phyloP scores from a whole-genome alignment of 2,329 filamentous ascomycete genomes.

The Leptosphaerulina australis region DNA sequence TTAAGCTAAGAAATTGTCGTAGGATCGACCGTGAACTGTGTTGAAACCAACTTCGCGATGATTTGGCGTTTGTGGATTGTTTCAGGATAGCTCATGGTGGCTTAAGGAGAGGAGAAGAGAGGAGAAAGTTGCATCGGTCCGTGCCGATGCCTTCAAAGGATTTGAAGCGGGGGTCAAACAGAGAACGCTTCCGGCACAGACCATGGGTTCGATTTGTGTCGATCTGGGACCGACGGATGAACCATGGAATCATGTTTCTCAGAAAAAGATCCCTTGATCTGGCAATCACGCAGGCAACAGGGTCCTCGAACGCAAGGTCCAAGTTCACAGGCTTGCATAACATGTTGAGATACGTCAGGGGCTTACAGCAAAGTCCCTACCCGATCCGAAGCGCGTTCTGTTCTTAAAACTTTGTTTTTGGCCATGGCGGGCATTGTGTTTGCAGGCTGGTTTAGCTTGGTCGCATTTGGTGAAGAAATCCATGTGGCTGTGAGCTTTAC shows the following conservation, averaged over 20 bases:
- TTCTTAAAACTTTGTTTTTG: not conserved
- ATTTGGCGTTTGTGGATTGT: not conserved
- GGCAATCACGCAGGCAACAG: not conserved
- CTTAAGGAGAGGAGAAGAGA: not conserved
- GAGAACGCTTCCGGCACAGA: slow-evolving; percentile 11
- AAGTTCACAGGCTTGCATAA: not conserved
- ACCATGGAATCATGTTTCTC: not conserved
- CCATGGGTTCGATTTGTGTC: slow-evolving; percentile 10
- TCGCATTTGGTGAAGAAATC: not conserved
- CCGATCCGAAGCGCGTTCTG: not conserved
- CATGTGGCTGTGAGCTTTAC: slow-evolving; percentile 1
- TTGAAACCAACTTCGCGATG: not conserved
- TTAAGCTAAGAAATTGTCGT: not conserved
- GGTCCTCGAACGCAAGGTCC: not conserved
- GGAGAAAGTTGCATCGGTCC: not conserved
- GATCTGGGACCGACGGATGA: not conserved
- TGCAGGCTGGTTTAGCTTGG: not conserved
- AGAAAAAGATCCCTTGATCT: not conserved
- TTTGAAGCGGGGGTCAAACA: not conserved
- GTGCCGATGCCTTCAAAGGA: slow-evolving; percentile 1
- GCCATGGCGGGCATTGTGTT: not conserved
- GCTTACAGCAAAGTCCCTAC: not conserved
- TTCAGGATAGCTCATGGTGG: slow-evolving; percentile 3
- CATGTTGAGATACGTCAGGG: not conserved
- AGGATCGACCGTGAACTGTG: not conserved